These are phyloP conservation scores for Geotrichum bryndzae DNA, from an alignment of 1,139 yeast genomes.

Conservation along the genomic window DNA sequence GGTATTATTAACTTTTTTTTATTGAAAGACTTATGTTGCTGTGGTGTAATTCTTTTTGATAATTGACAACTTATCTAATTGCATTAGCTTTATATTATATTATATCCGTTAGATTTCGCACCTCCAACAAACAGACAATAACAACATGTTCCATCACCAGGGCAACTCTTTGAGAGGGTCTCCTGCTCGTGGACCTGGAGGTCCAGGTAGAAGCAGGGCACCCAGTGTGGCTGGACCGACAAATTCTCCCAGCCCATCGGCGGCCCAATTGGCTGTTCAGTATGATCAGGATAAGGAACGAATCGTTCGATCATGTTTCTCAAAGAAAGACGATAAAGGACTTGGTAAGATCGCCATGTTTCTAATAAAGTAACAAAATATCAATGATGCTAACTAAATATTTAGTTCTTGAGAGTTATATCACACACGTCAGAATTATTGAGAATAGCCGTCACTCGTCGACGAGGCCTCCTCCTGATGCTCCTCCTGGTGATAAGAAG, in stretches of 20 bases:
- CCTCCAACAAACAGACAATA: background rate
- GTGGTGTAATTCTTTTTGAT: background rate
- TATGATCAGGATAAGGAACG: slow-evolving; percentile 46
- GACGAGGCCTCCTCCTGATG: slow-evolving; percentile 28
- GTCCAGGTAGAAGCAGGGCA: slow-evolving; percentile 5
- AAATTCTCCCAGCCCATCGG: slow-evolving; percentile 1
- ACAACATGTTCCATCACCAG: slow-evolving; percentile 6
- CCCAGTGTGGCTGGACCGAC: slow-evolving; percentile 3
- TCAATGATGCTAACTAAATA: background rate
- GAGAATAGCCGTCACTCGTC: slow-evolving; percentile 29
- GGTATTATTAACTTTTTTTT: background rate
- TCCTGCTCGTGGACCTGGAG: background rate
- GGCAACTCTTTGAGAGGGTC: slow-evolving; percentile 2
- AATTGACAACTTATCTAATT: background rate
- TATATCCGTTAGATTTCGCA: background rate
- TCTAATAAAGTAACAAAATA: background rate
- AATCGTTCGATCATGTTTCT: slow-evolving; percentile 43
- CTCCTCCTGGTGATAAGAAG: slow-evolving; percentile 28
- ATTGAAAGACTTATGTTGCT: background rate
- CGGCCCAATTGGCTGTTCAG: slow-evolving; percentile 41
- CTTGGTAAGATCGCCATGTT: slow-evolving; percentile 33
- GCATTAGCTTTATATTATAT: background rate
- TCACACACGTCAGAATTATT: slow-evolving; percentile 52
- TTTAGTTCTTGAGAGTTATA: slow-evolving; percentile 41
- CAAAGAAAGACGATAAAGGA: slow-evolving; percentile 33